phyloP scores from a whole-genome alignment of 768 basidiomycete genomes.

The Exsudoporus frostii region DNA sequence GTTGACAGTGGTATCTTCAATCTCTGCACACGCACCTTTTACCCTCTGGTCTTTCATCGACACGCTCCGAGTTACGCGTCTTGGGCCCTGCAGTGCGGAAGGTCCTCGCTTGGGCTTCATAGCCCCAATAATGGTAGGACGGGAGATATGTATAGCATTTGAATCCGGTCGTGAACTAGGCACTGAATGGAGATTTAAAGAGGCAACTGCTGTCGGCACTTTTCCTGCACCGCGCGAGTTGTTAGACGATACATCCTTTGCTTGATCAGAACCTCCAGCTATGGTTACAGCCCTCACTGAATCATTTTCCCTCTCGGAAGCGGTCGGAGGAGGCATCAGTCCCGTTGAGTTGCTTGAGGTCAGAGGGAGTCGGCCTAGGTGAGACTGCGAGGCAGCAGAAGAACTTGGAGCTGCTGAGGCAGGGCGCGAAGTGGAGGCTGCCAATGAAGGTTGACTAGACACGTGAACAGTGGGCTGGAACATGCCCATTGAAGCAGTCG shows the following conservation, averaged over 20 bases:
- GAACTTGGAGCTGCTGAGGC: not conserved
- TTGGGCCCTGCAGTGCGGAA: constrained; percentile 6
- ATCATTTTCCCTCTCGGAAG: not conserved
- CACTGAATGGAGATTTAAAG: not conserved
- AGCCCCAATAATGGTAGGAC: not conserved
- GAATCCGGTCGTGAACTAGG: not conserved
- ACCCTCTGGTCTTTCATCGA: constrained; percentile 24
- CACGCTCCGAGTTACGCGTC: constrained; percentile 28
- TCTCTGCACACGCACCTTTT: not conserved
- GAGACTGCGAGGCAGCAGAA: not conserved
- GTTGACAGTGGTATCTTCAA: not conserved
- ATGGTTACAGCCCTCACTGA: not conserved
- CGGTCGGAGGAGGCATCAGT: constrained; percentile 2
- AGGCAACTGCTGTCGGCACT: not conserved
- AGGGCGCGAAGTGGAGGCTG: constrained; percentile 2
- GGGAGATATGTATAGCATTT: not conserved
- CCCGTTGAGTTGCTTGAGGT: not conserved
- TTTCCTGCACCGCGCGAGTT: not conserved
- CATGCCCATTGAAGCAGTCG: not conserved
- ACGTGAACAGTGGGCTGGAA: not conserved
- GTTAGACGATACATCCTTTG: not conserved
- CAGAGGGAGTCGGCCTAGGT: not conserved
- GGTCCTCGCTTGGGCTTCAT: constrained; percentile 20
- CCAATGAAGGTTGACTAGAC: not conserved
- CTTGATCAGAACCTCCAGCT: not conserved